Conservation (phyloP, 1,139 yeast species). For the Geotrichum histeridarum region DNA sequence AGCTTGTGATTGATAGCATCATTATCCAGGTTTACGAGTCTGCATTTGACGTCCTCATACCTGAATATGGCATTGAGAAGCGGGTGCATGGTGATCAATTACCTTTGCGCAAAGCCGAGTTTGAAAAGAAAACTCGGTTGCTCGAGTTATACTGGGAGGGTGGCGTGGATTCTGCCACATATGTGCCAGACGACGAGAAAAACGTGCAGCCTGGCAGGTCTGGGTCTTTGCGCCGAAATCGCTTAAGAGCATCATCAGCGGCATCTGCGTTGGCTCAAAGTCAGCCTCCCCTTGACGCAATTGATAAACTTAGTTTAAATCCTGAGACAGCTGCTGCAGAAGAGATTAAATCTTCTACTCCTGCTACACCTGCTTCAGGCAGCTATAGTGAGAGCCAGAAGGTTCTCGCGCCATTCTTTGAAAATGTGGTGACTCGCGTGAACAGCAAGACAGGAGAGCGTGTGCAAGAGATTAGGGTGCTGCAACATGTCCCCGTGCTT, state of each 20-base stretch:
- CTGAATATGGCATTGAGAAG: slow-evolving; percentile 94
- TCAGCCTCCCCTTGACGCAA: slow-evolving; percentile 18
- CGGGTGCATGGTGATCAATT: slow-evolving; percentile 97
- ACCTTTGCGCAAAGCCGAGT: slow-evolving; percentile 89
- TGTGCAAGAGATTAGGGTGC: slow-evolving; percentile 77
- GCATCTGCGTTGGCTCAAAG: slow-evolving; percentile 55
- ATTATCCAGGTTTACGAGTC: slow-evolving; percentile 93
- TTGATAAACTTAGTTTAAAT: slow-evolving; percentile 19
- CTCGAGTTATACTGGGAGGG: slow-evolving; percentile 89
- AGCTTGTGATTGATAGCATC: slow-evolving; percentile 76
- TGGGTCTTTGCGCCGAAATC: slow-evolving; percentile 14
- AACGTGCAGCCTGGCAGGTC: slow-evolving; percentile 40
- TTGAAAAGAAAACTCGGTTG: slow-evolving; percentile 60
- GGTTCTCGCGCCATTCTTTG: slow-evolving; percentile 54
- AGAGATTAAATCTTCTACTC: slow-evolving; percentile 26
- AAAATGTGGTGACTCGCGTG: slow-evolving; percentile 50
- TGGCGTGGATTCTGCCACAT: slow-evolving; percentile 87
- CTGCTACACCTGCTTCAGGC: not conserved
- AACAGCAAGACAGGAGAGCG: slow-evolving; percentile 48
- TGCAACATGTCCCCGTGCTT: slow-evolving; percentile 75
- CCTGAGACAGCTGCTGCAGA: slow-evolving; percentile 27
- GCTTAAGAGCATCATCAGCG: slow-evolving; percentile 56
- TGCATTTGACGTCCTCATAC: slow-evolving; percentile 88
- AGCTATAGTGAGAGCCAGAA: slow-evolving; percentile 31
- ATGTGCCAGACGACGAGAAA: slow-evolving; percentile 81